Conservation (phyloP, 148 eudicot species). For the Chenopodium suecicum region DNA sequence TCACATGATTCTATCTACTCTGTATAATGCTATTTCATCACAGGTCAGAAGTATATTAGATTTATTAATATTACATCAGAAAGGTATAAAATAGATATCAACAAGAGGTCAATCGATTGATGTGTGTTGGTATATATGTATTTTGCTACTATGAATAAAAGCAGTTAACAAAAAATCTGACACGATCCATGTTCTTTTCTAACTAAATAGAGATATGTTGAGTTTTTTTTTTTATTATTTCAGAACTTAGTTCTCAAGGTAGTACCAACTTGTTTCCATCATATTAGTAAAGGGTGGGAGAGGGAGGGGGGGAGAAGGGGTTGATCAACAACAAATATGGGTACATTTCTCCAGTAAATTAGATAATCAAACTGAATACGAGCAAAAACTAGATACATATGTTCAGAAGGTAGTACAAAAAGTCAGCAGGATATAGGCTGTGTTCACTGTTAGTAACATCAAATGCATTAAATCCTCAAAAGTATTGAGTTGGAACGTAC, state of each 20-base stretch:
- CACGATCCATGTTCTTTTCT: background rate
- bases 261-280: background rate
- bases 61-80: too few relatives aligned
- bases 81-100: background rate
- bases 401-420: background rate
- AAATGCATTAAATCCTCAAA: background rate
- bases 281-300: too few relatives aligned
- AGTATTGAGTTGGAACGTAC: too few relatives aligned
- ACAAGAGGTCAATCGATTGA: background rate
- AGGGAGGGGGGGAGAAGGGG: too few relatives aligned
- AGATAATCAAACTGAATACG: too few relatives aligned
- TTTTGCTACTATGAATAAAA: background rate
- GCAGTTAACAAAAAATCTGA: too few relatives aligned
- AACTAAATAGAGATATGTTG: background rate
- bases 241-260: background rate
- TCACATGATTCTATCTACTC: too few relatives aligned
- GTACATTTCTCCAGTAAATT: too few relatives aligned
- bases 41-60: background rate
- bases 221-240: too few relatives aligned
- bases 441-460: background rate
- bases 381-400: background rate
- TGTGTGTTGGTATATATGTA: background rate
- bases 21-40: background rate
- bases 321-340: too few relatives aligned
- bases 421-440: background rate